Evolutionary conservation across 352 stramenopile genomes (phyloP).

Genomic region (Phytopythium kandeliae): DNA sequence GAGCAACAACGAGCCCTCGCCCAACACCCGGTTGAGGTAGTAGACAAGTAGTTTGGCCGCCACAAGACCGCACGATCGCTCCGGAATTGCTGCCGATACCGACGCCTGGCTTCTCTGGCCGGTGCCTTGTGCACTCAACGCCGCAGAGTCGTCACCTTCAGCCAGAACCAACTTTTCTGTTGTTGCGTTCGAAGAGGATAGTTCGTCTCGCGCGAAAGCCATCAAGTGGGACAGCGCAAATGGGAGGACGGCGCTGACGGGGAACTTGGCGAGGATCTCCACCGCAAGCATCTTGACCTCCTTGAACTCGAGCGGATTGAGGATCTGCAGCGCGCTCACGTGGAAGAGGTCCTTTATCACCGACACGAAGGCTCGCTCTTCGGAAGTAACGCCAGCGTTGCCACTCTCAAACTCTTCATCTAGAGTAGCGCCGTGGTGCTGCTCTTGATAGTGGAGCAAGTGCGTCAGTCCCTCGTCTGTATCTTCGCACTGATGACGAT

Average conservation of each 20-base stretch:
- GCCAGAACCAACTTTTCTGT: not conserved
- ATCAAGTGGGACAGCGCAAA: slow-evolving; percentile 33
- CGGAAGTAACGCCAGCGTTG: not conserved
- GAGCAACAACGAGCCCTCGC: slow-evolving; percentile 22
- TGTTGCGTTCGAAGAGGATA: slow-evolving; percentile 2
- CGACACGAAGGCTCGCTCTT: not conserved
- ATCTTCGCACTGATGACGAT: not conserved
- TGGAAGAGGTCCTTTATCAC: slow-evolving; percentile 25
- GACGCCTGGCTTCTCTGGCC: slow-evolving; percentile 2
- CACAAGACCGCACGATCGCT: slow-evolving; percentile 30
- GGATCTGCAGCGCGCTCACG: slow-evolving; percentile 26
- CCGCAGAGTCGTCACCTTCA: not conserved
- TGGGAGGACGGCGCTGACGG: slow-evolving; percentile 21
- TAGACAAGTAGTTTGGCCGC: slow-evolving; percentile 71
- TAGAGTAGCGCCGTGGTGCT: not conserved
- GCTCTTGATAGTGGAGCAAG: not conserved
- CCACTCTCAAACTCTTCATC: slow-evolving; percentile 8
- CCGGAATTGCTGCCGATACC: slow-evolving; percentile 14
- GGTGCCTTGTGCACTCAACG: not conserved
- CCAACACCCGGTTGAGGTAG: slow-evolving; percentile 66
- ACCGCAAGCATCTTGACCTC: slow-evolving; percentile 69
- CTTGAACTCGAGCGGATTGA: slow-evolving; percentile 72
- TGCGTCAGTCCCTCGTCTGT: not conserved
- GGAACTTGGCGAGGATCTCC: slow-evolving; percentile 50
- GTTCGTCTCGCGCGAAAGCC: slow-evolving; percentile 34